These are phyloP conservation scores for Penicillium lividum DNA, from an alignment of 495 filamentous ascomycete species.

Conservation along the genomic window DNA sequence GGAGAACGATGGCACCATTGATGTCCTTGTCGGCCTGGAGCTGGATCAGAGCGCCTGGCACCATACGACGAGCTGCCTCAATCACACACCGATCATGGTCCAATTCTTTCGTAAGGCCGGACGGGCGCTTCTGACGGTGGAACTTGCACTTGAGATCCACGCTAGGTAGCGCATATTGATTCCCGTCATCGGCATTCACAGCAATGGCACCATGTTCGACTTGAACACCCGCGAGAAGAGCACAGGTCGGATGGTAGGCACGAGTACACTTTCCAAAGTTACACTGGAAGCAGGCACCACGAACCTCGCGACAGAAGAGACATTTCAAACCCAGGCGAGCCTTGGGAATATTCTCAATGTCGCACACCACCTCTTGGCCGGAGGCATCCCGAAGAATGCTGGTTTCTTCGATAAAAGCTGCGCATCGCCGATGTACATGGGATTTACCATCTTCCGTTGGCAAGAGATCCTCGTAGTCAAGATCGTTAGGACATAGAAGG, in stretches of 20 bases:
- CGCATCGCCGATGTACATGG: constrained; percentile 83
- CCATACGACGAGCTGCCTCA: constrained; percentile 65
- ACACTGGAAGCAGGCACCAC: constrained; percentile 95
- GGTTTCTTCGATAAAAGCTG: constrained; percentile 88
- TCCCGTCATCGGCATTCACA: constrained; percentile 88
- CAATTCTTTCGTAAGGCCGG: constrained; percentile 67
- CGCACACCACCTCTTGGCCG: constrained; percentile 71
- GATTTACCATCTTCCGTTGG: constrained; percentile 84
- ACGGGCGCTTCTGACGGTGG: constrained; percentile 82
- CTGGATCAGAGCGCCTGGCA: constrained; percentile 78
- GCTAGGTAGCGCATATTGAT: constrained; percentile 82
- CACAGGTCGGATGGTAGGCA: constrained; percentile 94
- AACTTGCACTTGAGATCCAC: constrained; percentile 93
- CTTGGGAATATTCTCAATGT: constrained; percentile 79
- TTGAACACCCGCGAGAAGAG: constrained; percentile 84
- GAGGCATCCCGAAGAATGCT: constrained; percentile 69
- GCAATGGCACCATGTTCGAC: constrained; percentile 82
- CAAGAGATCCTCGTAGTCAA: constrained; percentile 79
- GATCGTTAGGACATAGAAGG: constrained; percentile 89
- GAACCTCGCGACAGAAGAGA: constrained; percentile 89
- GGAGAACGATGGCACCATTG: constrained; percentile 84
- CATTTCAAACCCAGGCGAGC: constrained; percentile 89
- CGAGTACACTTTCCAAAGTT: constrained; percentile 91
- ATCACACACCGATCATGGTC: constrained; percentile 59
- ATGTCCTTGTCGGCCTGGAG: constrained; percentile 87